Evolutionary conservation across 345 rosid species (phyloP), one percentile per base, ranked within the genome.

Genomic region (Stellera chamaejasme): DNA sequence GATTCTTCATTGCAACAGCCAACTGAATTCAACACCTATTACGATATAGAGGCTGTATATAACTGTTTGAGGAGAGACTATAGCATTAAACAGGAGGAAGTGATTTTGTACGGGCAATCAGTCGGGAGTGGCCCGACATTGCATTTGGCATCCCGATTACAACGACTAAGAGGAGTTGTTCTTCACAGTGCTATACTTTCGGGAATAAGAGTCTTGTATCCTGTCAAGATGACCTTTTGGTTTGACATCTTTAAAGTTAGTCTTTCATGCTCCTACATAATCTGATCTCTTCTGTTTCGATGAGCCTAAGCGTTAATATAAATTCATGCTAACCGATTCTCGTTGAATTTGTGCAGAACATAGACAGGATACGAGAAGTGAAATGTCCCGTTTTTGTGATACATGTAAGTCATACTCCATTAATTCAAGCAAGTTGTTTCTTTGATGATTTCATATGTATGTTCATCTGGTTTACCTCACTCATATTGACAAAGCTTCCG

Each of bases 171-270:
- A 70, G 97, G 90, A 25, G 90, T 87, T 10, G 87, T 93, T 70
- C 96, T 93, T 74, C 99, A 93, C 42, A 89, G 99, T 13, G 99
- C 99, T 43, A 87, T 93, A 36, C 91, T 93, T 67, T 89, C 99
- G 0, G 99, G 97, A 64, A 69, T 93, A n/a, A 75, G 99, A 54
- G 97, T 93, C 64, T 45, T 93, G 64, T 93, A 83, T 72, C 94
- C 94, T 63, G 90, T 93, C 74, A 93, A 87, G 73, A 50, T 89
- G 92, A 93, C 99, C 23, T 78, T 93, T 56, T 87, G 94, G 95
- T 93, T 93, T 47, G 99, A 93, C 62, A 89, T 89, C 52, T 93
- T 63, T 70, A 89, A 89, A 78, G 99, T 84, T 68, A 67, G 77
- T 58, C 50, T 65, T 25, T 19, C 23, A 19, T 19, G 23, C 23